Conservation (phyloP, 2,329 filamentous ascomycete genomes). For the Nigrospora sphaerica region DNA sequence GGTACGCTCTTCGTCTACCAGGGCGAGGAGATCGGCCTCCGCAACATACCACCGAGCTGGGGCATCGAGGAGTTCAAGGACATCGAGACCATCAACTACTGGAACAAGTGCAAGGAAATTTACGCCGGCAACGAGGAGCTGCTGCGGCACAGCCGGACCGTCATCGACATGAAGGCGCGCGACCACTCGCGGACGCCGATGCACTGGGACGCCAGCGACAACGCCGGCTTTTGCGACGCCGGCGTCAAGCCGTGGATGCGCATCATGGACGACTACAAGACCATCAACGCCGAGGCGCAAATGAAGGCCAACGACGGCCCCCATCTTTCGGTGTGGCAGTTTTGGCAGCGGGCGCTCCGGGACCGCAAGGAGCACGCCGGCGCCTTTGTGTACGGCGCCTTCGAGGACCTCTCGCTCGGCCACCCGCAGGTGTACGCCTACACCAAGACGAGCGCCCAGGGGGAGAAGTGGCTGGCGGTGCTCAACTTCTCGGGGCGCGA, state of each 20-base stretch:
- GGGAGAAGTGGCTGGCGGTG: constrained; percentile 20
- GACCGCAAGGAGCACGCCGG: constrained; percentile 49
- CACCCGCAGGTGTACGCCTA: constrained; percentile 16
- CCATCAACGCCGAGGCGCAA: constrained; percentile 53
- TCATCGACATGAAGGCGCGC: constrained; percentile 52
- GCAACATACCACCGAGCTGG: constrained; percentile 55
- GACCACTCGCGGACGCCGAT: constrained; percentile 64
- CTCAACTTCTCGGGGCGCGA: constrained; percentile 20
- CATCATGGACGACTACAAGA: constrained; percentile 43
- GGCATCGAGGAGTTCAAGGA: constrained; percentile 56
- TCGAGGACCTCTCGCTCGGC: constrained; percentile 25
- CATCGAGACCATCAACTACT: constrained; percentile 41
- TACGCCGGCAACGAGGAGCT: constrained; percentile 29
- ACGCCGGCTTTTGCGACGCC: constrained; percentile 54
- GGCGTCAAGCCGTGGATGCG: constrained; percentile 53
- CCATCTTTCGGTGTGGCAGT: constrained; percentile 44
- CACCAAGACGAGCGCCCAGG: constrained; percentile 12
- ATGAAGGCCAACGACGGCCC: constrained; percentile 21
- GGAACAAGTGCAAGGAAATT: constrained; percentile 25
- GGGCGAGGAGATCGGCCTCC: constrained; percentile 59
- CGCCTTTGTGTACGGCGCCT: constrained; percentile 55
- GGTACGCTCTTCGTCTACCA: constrained; percentile 63
- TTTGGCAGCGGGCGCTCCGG: constrained; percentile 50
- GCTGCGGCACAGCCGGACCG: constrained; percentile 37
- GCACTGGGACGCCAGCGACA: constrained; percentile 50